Evolutionary conservation across 352 stramenopile genomes (phyloP), one percentile per base, ranked within the genome.

Genomic region (Phytophthora hybrid): DNA sequence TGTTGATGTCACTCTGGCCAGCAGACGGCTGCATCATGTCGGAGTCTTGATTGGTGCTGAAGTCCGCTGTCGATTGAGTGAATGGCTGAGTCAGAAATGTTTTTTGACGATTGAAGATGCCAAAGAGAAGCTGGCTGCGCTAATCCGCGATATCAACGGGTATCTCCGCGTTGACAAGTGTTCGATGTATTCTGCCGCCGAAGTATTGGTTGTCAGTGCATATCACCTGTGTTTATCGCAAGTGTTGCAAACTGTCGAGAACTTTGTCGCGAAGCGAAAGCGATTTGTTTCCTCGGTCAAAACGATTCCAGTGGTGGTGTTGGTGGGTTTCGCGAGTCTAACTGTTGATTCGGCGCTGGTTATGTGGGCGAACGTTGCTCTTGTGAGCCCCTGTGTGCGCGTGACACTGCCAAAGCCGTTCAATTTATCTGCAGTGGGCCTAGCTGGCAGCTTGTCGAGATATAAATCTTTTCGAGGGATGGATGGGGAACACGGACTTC

Each of bases 351-450:
- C 31, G 13, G 7, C 59, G 39, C 1, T 68, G 2, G 14, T 34
- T 5, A 39, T 71, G 59, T 77, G 71, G 71, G 32, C 18, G 3
- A 72, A 75, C 29, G 34, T 78, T 31, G 32, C 49, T 37, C 51
- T 78, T 3, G 32, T 69, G 11, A 69, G 71, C 19, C 61, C 55
- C 0, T 52, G 31, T 3, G 53, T 78, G 18, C 9, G 34, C 29
- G 66, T 75, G 31, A 59, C 29, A 10, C 13, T 8, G 41, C 9
- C 26, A 34, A 37, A n/a, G 10, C 13, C 51, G 23, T 65, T 78
- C 37, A 13, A 70, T 41, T 54, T 73, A 11, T 74, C 64, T 44
- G 59, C 66, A n/a, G 6, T 29, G 0, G 47, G 61, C 0, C 54
- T 66, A 60, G 49, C 55, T 3, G 11, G 59, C 7, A 44, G 16